Base-by-base conservation (phyloP, 805 yeast genomes). In the Yamadazyma nakazawae region DNA sequence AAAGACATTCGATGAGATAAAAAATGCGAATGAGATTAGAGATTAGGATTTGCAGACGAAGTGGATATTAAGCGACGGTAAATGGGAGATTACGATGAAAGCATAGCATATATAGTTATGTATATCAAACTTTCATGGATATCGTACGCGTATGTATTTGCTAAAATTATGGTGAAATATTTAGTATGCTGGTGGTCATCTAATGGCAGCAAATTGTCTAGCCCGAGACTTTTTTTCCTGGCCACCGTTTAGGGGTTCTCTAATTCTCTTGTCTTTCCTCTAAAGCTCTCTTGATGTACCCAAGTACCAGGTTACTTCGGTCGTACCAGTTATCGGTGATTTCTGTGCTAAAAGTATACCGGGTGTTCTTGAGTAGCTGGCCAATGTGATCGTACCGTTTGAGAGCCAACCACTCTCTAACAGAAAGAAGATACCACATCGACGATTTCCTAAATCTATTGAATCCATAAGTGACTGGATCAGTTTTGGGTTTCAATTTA, bases 381-480 rank as follows among this genome's bases (percentile, higher is more conserved):
- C 51, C 48, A 7, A 66, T 57, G 47, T 69, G 73, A 5, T 51
- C 42, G 28, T 50, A 34, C 43, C 66, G 61, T 17, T 63, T 58
- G 16, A 70, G 52, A 5, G 24, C 28, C 12, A 62, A 47, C 85
- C 96, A 82, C 58, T 85, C 87, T 46, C 78, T 78, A 6, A 89
- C 84, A 0, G 96, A 83, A 24, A 90, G 60, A 24, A 90, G 60
- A 53, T 77, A 75, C 88, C 96, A 90, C 25, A 91, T 72, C 0
- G 88, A 80, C 1, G 90, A 80, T 59, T 89, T 89, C 45, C 97
- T 75, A 43, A 65, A 65, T 48, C 96, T 70, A 2, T 85, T 79
- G 17, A 80, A 61, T 0, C 92, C 75, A 19, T 54, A 83, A 32
- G 76, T 60, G 0, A 72, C 67, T 4, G 70, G 66, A 43, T 73